phyloP scores from a whole-genome alignment of 2,329 filamentous ascomycete species.

The Aspergillus brasiliensis region DNA sequence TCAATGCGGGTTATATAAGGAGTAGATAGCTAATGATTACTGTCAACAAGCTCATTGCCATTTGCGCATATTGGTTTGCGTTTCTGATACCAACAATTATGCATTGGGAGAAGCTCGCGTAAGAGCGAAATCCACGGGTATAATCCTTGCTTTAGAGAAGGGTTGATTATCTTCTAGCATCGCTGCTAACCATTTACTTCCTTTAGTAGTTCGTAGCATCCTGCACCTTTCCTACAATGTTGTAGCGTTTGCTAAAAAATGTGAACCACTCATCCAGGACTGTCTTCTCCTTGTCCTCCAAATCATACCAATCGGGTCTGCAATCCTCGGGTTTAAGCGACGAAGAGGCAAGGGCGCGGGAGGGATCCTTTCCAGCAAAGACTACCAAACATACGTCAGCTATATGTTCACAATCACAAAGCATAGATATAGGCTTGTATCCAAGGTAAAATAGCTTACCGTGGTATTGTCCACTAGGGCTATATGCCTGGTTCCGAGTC shows the following conservation, averaged over 20 bases:
- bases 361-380: constrained; percentile 93
- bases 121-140: background rate
- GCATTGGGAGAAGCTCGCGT: background rate
- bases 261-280: constrained; percentile 90
- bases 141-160: constrained; percentile 9
- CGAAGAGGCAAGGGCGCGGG: constrained; percentile 83
- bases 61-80: background rate
- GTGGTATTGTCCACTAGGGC: constrained; percentile 78
- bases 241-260: constrained; percentile 97
- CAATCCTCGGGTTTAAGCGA: constrained; percentile 86
- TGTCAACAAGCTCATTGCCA: constrained; percentile 5
- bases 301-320: constrained; percentile 75
- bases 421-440: background rate
- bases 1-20: constrained; percentile 5
- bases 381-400: constrained; percentile 57
- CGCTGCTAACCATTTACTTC: background rate
- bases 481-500: constrained; percentile 83
- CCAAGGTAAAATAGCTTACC: constrained; percentile 57
- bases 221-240: constrained; percentile 61
- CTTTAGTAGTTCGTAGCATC: constrained; percentile 40
- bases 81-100: background rate
- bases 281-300: constrained; percentile 81
- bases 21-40: constrained; percentile 12
- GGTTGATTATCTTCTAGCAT: background rate
- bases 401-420: background rate